A percentile compares a stretch with the other conserved stretches of the same genome.
phyloP scores from a whole-genome alignment of 2,329 filamentous ascomycete species.

The Pseudogymnoascus sp. region DNA sequence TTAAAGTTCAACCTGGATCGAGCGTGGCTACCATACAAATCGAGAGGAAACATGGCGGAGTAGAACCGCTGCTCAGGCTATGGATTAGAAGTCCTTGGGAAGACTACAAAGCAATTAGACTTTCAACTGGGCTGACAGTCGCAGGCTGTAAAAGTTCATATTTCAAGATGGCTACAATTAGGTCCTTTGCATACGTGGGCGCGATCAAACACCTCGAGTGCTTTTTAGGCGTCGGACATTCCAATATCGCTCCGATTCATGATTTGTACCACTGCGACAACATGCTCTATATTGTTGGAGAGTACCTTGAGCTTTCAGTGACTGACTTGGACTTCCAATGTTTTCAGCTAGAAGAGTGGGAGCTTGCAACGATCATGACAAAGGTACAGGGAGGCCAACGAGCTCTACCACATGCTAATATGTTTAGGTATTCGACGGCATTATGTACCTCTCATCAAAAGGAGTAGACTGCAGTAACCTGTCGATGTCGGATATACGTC shows the following conservation, averaged over 20 bases:
- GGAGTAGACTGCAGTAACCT: background rate
- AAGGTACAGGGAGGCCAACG: background rate
- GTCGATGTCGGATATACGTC: background rate
- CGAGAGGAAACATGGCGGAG: background rate
- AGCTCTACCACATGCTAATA: background rate
- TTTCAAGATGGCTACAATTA: background rate
- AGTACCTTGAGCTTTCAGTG: background rate
- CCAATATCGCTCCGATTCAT: background rate
- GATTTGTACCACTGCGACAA: background rate
- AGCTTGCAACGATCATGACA: background rate
- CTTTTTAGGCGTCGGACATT: background rate
- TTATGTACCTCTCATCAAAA: background rate
- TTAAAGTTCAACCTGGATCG: background rate
- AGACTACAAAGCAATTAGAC: background rate
- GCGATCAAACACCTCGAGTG: background rate
- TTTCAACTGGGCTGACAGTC: background rate
- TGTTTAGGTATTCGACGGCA: background rate
- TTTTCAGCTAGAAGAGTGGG: background rate
- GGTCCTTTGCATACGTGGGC: background rate
- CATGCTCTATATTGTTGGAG: background rate
- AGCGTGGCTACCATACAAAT: background rate
- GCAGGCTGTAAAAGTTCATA: background rate
- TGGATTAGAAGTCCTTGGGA: background rate
- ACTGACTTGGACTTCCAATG: background rate
- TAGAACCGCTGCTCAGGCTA: background rate